Conservation (phyloP, 371 early-diverging fungal genomes). For the Umbelopsis sp. region DNA sequence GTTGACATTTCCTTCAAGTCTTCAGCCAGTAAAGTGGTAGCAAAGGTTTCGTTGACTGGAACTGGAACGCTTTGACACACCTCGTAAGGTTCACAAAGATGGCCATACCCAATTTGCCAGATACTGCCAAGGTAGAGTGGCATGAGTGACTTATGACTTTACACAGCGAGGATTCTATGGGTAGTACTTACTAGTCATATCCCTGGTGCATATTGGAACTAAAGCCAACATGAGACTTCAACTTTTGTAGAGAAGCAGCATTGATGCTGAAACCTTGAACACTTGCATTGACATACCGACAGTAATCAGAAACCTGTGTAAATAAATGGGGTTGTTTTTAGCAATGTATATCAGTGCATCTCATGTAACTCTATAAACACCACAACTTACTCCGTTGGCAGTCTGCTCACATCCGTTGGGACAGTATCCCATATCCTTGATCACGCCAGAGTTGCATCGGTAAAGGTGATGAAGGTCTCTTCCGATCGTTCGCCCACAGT, state of each 20-base stretch:
- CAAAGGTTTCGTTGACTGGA: constrained; percentile 8
- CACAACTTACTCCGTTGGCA: constrained; percentile 7
- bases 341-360: no score
- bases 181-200: constrained; percentile 8
- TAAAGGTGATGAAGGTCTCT: constrained; percentile 17
- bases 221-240: constrained; percentile 15
- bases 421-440: constrained; percentile 18
- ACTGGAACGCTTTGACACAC: constrained; percentile 1
- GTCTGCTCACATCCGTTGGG: constrained; percentile 18
- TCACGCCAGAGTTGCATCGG: constrained; percentile 7
- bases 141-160: neutral
- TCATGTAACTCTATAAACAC: no score
- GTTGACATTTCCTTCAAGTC: constrained; percentile 3
- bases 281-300: neutral
- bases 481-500: constrained; percentile 13
- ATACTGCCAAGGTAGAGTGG: neutral
- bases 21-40: neutral
- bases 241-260: constrained; percentile 8
- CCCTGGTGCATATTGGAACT: neutral
- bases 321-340: no score
- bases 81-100: constrained; percentile 3
- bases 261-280: constrained; percentile 11
- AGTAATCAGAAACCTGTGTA: constrained; percentile 8
- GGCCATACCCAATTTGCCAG: constrained; percentile 17
- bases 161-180: neutral